Base-by-base conservation (phyloP, 495 filamentous ascomycete species). In the Lasiosphaeria hispida region DNA sequence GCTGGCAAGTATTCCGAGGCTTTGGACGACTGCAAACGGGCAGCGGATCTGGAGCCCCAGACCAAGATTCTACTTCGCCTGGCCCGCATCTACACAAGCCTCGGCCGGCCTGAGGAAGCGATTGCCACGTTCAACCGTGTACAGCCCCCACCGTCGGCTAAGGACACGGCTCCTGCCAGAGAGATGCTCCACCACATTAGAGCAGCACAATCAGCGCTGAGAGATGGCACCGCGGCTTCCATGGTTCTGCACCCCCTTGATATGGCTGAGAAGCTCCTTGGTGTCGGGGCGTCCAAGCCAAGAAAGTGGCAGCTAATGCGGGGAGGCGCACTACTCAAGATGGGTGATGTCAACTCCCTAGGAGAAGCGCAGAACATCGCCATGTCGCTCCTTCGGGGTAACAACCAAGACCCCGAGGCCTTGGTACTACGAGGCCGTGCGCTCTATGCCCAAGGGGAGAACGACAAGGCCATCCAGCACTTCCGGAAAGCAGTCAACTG, bases 181-280 rank as follows among this genome's bases (percentile, higher is more conserved):
- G 85, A 85, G 62, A 97, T 97, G 95, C 78, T 86, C 52, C 80
- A 85, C 50, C 90, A 96, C 67, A 73, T 97, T 64, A 78, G 76
- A 55, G 88, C 90, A 51, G 94, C 95, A 9, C 85, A 93, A 67
- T 83, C 91, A 48, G 87, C 84, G 3, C 67, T 96, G 45, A 72
- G 80, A 43, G 80, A 83, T 57, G 87, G 91, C 37, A 89, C 86
- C 0, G 76, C 84, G 13, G 91, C 90, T 4, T 96, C 91, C 7
- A 93, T 97, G 92, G 91, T 88, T 14, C 73, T 96, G 54, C 89
- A 95, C 72, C 93, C 92, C 13, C 81, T 98, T 33, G 91, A 97
- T 55, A 85, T 91, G 72, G 94, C 94, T 3, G 90, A 93, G 59
- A 83, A 84, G 67, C 77, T 86, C 11, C 77, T 98, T 17, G 94